Conservation (phyloP, 768 basidiomycete genomes). For the Tulasnella sp. region DNA sequence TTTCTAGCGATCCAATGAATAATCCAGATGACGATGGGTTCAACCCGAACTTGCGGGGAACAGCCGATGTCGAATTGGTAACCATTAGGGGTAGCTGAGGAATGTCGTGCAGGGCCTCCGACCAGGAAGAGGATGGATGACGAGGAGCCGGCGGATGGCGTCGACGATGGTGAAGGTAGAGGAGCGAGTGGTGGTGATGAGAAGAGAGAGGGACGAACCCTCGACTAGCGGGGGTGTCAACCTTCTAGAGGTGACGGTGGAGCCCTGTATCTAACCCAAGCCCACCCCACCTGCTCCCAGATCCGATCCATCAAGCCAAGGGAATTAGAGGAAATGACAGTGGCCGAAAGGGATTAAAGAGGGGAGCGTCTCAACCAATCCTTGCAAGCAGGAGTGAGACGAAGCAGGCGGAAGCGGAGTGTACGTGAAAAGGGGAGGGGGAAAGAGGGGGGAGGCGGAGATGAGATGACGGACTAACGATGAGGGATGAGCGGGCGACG, state of each 20-base stretch:
- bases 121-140: not conserved
- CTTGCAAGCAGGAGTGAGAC: slow-evolving; percentile 11
- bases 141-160: not conserved
- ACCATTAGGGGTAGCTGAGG: not conserved
- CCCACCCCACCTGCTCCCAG: not conserved
- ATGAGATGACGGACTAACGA: not conserved
- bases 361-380: slow-evolving; percentile 8
- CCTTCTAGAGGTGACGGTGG: not conserved
- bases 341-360: slow-evolving; percentile 9
- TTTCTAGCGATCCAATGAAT: not conserved
- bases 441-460: not conserved
- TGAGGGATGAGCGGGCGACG: too few species aligned
- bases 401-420: not conserved
- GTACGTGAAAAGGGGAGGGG: not conserved
- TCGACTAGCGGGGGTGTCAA: slow-evolving; percentile 4
- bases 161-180: not conserved
- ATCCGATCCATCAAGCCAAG: not conserved
- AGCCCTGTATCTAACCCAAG: not conserved
- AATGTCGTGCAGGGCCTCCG: not conserved
- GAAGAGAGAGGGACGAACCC: not conserved
- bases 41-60: not conserved
- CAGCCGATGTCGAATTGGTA: not conserved
- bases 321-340: not conserved
- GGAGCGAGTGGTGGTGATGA: not conserved
- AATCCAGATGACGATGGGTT: not conserved